Percentiles rank a stretch among this genome's conserved stretches.
phyloP scores from a whole-genome alignment of 768 basidiomycete species.

The Coprinopsis sp. region DNA sequence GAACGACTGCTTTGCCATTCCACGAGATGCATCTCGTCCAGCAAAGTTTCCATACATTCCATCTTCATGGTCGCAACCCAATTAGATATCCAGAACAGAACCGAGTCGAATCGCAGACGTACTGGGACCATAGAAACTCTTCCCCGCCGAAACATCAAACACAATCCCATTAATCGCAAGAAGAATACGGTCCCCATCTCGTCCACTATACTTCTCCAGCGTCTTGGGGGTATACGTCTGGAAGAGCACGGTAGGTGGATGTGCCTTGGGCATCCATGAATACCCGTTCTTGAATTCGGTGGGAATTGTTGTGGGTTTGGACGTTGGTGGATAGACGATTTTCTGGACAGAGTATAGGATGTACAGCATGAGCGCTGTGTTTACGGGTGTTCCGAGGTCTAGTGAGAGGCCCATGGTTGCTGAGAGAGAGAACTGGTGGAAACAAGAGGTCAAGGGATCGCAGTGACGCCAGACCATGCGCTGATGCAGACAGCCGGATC shows the following conservation, averaged over 20 bases:
- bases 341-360: conserved; percentile 73
- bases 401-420: conserved; percentile 6
- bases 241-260: conserved; percentile 76
- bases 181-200: conserved; percentile 44
- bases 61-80: conserved; percentile 43
- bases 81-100: no score
- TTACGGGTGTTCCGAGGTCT: conserved; percentile 67
- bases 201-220: conserved; percentile 61
- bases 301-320: conserved; percentile 46
- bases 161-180: conserved; percentile 80
- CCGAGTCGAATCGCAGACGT: conserved; percentile 28
- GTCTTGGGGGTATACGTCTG: conserved; percentile 80
- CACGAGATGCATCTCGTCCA: no score
- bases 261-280: conserved; percentile 86
- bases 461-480: no score
- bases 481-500: no score
- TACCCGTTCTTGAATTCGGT: conserved; percentile 84
- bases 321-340: conserved; percentile 66
- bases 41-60: conserved; percentile 99
- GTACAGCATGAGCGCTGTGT: conserved; percentile 73
- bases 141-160: conserved; percentile 88
- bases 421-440: no score
- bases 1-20: conserved; percentile 98
- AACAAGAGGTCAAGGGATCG: no score
- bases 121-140: conserved; percentile 96